Conservation (phyloP, 2,329 filamentous ascomycete genomes). For the Fusarium tanahbumbuense region DNA sequence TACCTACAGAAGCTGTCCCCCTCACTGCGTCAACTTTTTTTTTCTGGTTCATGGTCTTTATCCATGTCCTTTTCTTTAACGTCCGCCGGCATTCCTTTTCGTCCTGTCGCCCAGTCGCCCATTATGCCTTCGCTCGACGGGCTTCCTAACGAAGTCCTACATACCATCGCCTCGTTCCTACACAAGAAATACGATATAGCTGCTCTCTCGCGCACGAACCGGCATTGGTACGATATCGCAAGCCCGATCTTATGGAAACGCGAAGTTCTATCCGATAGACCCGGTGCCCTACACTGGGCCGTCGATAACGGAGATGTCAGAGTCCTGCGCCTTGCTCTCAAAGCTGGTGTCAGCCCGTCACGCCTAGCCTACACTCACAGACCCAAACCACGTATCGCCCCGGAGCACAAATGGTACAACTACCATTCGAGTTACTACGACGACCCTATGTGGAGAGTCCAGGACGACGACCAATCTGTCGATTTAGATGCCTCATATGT, state of each 20-base stretch:
- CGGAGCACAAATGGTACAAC: conserved; percentile 45
- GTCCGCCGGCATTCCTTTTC: conserved; percentile 21
- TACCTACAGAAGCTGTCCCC: not conserved
- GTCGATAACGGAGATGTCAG: conserved; percentile 40
- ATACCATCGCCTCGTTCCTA: conserved; percentile 41
- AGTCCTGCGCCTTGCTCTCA: conserved; percentile 41
- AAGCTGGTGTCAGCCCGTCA: conserved; percentile 41
- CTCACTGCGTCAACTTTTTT: conserved; percentile 6
- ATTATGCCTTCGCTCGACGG: conserved; percentile 48
- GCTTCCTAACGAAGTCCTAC: conserved; percentile 47
- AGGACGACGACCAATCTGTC: conserved; percentile 44
- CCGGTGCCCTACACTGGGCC: conserved; percentile 46
- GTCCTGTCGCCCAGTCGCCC: not conserved
- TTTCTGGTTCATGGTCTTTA: not conserved
- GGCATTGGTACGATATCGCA: conserved; percentile 43
- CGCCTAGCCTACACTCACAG: conserved; percentile 44
- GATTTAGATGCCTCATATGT: conserved; percentile 44
- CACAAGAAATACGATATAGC: conserved; percentile 45
- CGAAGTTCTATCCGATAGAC: conserved; percentile 43
- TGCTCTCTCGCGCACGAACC: conserved; percentile 41
- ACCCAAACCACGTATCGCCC: conserved; percentile 43
- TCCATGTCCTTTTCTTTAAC: not conserved
- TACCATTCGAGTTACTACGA: conserved; percentile 46
- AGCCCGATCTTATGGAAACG: conserved; percentile 46
- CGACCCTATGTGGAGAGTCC: conserved; percentile 42